Conservation (phyloP, 345 rosid species). For the Microcos paniculata region DNA sequence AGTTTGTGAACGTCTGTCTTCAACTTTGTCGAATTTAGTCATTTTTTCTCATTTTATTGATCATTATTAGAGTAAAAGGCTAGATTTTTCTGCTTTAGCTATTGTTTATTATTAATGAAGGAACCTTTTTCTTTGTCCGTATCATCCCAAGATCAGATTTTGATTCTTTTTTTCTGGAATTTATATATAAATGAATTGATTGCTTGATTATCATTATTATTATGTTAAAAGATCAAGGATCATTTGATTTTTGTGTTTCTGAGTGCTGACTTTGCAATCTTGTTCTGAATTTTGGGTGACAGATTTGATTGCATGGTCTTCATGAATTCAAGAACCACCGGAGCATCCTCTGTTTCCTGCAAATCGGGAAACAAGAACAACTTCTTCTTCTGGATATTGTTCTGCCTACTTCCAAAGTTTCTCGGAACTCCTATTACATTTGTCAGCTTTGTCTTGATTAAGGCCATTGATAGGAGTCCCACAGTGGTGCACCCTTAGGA, state of each 20-base stretch:
- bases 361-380: conserved; percentile 80
- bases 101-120: neutral
- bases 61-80: neutral
- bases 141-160: neutral
- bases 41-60: neutral
- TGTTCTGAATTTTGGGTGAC: conserved; percentile 27
- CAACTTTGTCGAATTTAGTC: neutral
- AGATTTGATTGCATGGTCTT: conserved; percentile 67
- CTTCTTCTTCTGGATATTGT: conserved; percentile 74
- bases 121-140: neutral
- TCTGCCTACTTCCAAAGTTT: conserved; percentile 72
- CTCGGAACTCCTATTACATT: conserved; percentile 49
- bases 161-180: neutral
- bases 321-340: conserved; percentile 76
- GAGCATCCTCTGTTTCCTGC: conserved; percentile 86
- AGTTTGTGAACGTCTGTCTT: neutral
- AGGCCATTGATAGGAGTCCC: conserved; percentile 47
- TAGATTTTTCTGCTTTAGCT: neutral
- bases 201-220: neutral
- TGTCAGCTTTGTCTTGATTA: conserved; percentile 51
- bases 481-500: conserved; percentile 19
- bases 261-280: neutral
- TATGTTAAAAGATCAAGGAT: neutral
- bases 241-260: neutral
- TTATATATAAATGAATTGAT: neutral